phyloP scores from a whole-genome alignment of 768 basidiomycete genomes.

The Tulasnella sp. region DNA sequence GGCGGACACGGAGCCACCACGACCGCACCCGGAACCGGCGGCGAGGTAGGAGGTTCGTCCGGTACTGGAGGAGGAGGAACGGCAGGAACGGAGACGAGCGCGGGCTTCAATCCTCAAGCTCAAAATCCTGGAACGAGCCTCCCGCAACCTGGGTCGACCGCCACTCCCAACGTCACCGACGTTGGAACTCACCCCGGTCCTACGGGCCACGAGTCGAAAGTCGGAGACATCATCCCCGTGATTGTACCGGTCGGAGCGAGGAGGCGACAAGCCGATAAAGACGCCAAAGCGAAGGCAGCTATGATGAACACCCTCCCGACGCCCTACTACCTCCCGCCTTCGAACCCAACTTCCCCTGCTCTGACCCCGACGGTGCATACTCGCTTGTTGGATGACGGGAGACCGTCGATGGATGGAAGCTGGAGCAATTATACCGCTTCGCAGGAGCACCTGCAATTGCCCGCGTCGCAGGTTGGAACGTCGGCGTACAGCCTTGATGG shows the following conservation, averaged over 20 bases:
- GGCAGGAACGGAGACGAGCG: neutral
- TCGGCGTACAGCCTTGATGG: slow-evolving; percentile 1
- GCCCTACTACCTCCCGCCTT: neutral
- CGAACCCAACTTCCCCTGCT: neutral
- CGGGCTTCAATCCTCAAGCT: neutral
- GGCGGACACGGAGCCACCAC: neutral
- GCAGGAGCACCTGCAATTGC: neutral
- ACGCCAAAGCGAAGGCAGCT: neutral
- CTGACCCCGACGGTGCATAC: neutral
- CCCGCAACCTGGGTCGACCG: neutral
- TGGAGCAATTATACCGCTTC: neutral
- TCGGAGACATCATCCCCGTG: neutral
- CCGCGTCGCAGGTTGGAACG: neutral
- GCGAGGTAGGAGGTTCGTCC: too few species aligned
- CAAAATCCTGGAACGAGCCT: neutral
- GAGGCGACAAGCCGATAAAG: neutral
- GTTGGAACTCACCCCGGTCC: neutral
- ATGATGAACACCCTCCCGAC: neutral
- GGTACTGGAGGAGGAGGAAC: neutral
- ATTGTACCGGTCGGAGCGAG: neutral
- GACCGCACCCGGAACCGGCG: neutral
- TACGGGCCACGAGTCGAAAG: neutral
- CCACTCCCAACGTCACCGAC: neutral
- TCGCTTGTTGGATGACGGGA: neutral
- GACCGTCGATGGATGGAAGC: neutral